These are phyloP conservation scores for Arthrobotrys musiformis DNA, from an alignment of 2,329 filamentous ascomycete genomes.

Conservation along the genomic window DNA sequence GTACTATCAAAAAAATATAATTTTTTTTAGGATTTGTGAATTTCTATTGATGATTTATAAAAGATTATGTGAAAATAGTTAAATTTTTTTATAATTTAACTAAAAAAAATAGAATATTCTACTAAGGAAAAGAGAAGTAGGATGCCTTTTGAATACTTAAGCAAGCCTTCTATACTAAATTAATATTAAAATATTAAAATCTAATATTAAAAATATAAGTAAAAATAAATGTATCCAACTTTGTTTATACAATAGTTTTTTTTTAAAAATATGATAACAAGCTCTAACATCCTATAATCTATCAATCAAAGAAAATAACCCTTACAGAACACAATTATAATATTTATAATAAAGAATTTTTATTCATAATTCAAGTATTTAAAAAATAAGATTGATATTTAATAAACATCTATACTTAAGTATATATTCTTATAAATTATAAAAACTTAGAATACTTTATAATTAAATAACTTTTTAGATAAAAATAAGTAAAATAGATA, in stretches of 20 bases:
- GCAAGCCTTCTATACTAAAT: not conserved
- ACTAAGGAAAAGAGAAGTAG: not conserved
- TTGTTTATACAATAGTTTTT: not conserved
- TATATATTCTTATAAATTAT: not conserved
- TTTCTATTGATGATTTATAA: no score
- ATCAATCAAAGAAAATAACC: not conserved
- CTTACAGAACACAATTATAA: not conserved
- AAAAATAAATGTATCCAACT: not conserved
- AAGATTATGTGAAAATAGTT: no score
- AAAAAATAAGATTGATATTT: not conserved
- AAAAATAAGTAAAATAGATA: not conserved
- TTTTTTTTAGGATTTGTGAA: no score
- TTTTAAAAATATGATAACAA: not conserved
- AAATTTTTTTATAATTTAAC: not conserved
- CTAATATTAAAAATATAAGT: not conserved
- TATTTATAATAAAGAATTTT: constrained; percentile 2
- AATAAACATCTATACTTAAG: not conserved
- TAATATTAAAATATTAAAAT: not conserved
- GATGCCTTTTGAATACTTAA: not conserved
- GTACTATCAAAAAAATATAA: not conserved
- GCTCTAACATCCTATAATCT: not conserved
- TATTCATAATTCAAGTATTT: not conserved
- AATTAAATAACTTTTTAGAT: not conserved
- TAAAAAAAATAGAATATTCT: not conserved
- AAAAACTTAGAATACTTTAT: constrained; percentile 9